Percentiles rank a stretch among this genome's conserved stretches.
These are phyloP conservation scores for Cercospora zeae-maydis DNA, from an alignment of 2,329 filamentous ascomycete species.

Conservation along the genomic window DNA sequence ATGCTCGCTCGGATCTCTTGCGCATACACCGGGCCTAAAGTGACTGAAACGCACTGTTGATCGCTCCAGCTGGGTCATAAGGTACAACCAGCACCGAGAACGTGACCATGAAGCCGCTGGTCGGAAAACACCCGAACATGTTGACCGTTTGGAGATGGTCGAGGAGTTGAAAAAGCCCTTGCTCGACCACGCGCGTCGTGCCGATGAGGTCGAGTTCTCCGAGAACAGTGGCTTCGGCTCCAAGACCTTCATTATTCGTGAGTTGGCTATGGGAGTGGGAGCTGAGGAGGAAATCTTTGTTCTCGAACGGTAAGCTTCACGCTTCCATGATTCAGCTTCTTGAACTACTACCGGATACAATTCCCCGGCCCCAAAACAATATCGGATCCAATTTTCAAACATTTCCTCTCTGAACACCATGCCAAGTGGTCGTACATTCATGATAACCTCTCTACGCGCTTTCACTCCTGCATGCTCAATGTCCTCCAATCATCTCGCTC, in stretches of 20 bases:
- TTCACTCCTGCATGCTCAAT: too few relatives aligned
- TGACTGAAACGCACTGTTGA: too few relatives aligned
- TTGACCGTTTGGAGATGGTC: background rate
- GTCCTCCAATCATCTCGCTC: background rate
- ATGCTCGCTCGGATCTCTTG: too few relatives aligned
- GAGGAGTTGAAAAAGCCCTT: background rate
- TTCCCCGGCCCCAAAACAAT: too few relatives aligned
- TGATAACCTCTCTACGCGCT: too few relatives aligned
- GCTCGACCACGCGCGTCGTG: background rate
- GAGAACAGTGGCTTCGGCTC: background rate
- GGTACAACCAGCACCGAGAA: background rate
- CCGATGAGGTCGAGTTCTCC: background rate
- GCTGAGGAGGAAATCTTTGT: too few relatives aligned
- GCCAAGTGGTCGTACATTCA: too few relatives aligned
- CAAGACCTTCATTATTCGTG: background rate
- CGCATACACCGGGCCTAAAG: too few relatives aligned
- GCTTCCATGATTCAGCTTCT: too few relatives aligned
- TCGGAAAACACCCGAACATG: background rate
- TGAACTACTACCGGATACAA: background rate
- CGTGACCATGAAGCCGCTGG: background rate
- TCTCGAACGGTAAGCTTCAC: too few relatives aligned
- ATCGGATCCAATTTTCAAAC: too few relatives aligned
- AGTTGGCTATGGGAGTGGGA: background rate
- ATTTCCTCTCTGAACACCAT: too few relatives aligned
- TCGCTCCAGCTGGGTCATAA: background rate